Evolutionary conservation across 129 eudicot species (phyloP).

Genomic region (Ambrosia trifida): DNA sequence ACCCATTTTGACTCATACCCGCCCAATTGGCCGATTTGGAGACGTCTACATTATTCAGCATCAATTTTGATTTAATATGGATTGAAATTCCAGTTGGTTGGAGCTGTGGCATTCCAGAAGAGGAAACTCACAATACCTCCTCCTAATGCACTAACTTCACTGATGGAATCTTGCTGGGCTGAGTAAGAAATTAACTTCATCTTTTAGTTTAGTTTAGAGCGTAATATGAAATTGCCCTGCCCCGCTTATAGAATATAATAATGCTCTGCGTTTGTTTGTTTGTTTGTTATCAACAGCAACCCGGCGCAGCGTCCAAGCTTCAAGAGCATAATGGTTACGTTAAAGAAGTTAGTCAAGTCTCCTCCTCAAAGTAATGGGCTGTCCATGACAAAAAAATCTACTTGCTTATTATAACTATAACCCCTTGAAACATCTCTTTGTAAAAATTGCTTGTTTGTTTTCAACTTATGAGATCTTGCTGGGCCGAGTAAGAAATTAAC

Average conservation of each 20-base stretch:
- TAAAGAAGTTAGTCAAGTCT: slow-evolving; percentile 79
- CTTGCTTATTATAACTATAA: slow-evolving; percentile 17
- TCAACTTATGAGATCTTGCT: neutral
- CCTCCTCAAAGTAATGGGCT: slow-evolving; percentile 24
- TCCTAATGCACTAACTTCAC: slow-evolving; percentile 59
- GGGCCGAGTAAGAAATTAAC: too few species aligned
- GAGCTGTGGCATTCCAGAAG: slow-evolving; percentile 94
- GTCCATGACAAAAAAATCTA: slow-evolving; percentile 10
- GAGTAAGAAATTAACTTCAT: slow-evolving; percentile 65
- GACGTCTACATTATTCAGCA: neutral
- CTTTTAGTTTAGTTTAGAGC: neutral
- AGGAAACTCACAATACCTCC: slow-evolving; percentile 75
- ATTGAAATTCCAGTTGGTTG: slow-evolving; percentile 65
- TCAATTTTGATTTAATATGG: neutral
- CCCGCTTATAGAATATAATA: neutral
- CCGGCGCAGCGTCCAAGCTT: slow-evolving; percentile 74
- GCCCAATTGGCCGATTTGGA: neutral
- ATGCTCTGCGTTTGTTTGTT: neutral
- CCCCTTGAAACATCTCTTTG: neutral
- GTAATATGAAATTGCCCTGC: neutral
- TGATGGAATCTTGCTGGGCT: slow-evolving; percentile 94
- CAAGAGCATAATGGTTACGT: slow-evolving; percentile 53
- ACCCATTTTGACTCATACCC: slow-evolving; percentile 2
- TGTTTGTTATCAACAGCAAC: slow-evolving; percentile 45
- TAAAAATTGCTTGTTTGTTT: neutral